Percentiles rank a stretch among this genome's conserved stretches.
Conservation (phyloP, 768 basidiomycete species). For the Glaciozyma martinii region DNA sequence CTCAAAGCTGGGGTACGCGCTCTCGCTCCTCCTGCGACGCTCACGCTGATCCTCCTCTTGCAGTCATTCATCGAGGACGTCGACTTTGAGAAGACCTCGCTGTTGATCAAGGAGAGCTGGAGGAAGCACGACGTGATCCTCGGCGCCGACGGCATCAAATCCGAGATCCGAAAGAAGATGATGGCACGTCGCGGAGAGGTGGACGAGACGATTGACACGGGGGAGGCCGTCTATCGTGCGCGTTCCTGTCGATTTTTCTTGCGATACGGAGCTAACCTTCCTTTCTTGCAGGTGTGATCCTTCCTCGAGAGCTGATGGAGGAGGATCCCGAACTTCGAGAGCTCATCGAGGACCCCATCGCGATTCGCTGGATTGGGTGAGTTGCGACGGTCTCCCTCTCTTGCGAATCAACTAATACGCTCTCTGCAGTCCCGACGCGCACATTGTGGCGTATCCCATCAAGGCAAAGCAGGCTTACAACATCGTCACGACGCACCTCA, state of each 20-base stretch:
- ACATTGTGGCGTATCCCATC: conserved; percentile 3
- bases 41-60: not conserved
- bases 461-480: conserved; percentile 4
- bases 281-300: not conserved
- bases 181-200: conserved; percentile 5
- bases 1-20: not conserved
- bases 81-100: not conserved
- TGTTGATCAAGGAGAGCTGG: not conserved
- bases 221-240: conserved; percentile 6
- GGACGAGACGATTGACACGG: conserved; percentile 2
- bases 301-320: not conserved
- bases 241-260: not conserved
- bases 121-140: conserved; percentile 3
- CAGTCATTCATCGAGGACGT: not conserved
- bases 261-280: not conserved
- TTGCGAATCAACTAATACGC: too few species aligned
- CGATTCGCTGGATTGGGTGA: conserved; percentile 56
- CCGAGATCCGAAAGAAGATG: not conserved
- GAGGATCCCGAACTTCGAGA: conserved; percentile 40
- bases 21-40: not conserved
- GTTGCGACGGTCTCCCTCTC: too few species aligned
- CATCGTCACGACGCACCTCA: conserved; percentile 4
- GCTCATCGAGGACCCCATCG: conserved; percentile 64
- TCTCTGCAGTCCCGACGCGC: conserved; percentile 42
- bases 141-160: conserved; percentile 4